These are phyloP conservation scores for Colletotrichum costaricense DNA, from an alignment of 2,329 filamentous ascomycete genomes.

Conservation along the genomic window DNA sequence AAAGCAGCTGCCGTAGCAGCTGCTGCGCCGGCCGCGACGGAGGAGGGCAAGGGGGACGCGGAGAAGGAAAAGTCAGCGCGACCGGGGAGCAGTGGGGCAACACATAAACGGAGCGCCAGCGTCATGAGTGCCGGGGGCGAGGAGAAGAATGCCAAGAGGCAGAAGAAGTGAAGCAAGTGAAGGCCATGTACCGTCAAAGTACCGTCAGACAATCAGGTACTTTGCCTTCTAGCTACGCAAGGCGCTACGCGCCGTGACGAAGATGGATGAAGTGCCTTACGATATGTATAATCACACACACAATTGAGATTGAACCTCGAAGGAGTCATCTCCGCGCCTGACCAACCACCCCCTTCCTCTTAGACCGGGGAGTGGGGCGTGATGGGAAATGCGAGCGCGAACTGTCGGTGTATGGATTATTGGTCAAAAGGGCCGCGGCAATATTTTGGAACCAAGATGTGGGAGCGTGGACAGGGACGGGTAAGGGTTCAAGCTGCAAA, in stretches of 20 bases:
- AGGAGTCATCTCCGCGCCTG: not conserved
- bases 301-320: not conserved
- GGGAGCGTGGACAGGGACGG: not conserved
- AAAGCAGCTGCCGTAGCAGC: conserved; percentile 6
- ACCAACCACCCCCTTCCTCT: not conserved
- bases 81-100: conserved; percentile 52
- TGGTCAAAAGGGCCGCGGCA: not conserved
- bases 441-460: not conserved
- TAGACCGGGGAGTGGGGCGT: too few relatives aligned
- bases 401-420: not conserved
- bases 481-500: not conserved
- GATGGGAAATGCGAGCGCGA: not conserved
- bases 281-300: not conserved
- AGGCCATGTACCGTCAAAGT: conserved; percentile 40
- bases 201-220: conserved; percentile 36
- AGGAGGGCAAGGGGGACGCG: conserved; percentile 37
- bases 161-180: conserved; percentile 60
- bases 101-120: conserved; percentile 85
- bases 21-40: conserved; percentile 17
- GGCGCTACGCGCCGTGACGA: conserved; percentile 36
- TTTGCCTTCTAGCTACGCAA: conserved; percentile 31
- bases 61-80: conserved; percentile 45
- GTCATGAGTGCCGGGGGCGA: conserved; percentile 75
- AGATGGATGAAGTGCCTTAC: not conserved
- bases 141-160: conserved; percentile 70